Base-by-base conservation (phyloP, 345 rosid species). In the Euphorbia tirucalli region DNA sequence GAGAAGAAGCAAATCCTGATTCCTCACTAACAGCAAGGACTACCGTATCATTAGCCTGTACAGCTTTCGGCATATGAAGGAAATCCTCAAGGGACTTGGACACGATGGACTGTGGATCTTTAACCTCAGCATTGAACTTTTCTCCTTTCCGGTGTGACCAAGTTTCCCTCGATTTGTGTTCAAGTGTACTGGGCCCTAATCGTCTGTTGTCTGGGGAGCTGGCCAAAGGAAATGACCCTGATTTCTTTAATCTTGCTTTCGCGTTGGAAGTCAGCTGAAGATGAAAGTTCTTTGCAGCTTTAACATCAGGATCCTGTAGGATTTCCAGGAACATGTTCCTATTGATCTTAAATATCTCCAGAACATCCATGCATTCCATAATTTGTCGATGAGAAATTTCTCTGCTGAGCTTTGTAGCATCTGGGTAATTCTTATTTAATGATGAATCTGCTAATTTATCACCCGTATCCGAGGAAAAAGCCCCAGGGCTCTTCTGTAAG, bases 151-250 rank as follows among this genome's bases (percentile, higher is more conserved):
- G 83, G 66, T 71, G 77, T 64, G 83, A 82, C 99, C 97, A 90
- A 73, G 75, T 69, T 77, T 95, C 99, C 25, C 67, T 82, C 79
- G 74, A 84, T 86, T 95, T 95, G 78, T 89, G 87, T 61, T 89
- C 84, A 37, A 95, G 85, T 32, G 83, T 87, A 77, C 82, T 84
- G 13, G 91, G 87, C 75, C 68, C 75, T 21, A 71, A 75, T 68
- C 43, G 59, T 59, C 74, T 70, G 21, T 22, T 35, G 39, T 75
- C 70, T 3, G 87, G 80, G 46, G 77, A 75, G 60, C 77, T 77
- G 28, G 85, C 57, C 14, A 82, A 48, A 4, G 99, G 97, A 89
- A 90, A 95, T 49, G 97, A 92, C n/a, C 86, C 90, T 62, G 97
- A 90, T 77, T 85, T 92, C 18, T 76, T 83, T 55, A 95, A 75